A percentile compares a stretch with the other conserved stretches of the same genome.
Evolutionary conservation across 768 basidiomycete genomes (phyloP).

Genomic region (Agaricus blazei): DNA sequence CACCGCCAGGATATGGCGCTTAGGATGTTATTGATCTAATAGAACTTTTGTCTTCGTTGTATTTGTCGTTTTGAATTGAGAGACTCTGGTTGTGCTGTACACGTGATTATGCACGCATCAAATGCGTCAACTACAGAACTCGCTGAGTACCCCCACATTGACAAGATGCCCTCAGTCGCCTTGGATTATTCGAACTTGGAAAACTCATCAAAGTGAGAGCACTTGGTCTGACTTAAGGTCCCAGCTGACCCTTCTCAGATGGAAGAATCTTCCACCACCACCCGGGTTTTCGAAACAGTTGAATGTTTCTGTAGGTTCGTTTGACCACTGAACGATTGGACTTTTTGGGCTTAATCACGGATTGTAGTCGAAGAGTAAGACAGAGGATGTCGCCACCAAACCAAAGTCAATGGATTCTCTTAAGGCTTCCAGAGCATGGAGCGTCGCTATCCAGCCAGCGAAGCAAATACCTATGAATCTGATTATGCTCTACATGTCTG

Average conservation of each 20-base stretch:
- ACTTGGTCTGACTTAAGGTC: not conserved
- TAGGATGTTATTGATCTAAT: not conserved
- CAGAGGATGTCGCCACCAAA: conserved; percentile 27
- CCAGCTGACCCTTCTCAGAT: conserved; percentile 31
- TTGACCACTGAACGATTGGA: not conserved
- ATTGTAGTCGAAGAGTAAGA: conserved; percentile 39
- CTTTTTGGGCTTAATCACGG: not conserved
- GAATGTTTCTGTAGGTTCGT: conserved; percentile 26
- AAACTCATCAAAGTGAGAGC: conserved; percentile 10
- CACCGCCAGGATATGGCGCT: conserved; percentile 57
- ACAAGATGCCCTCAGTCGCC: not conserved
- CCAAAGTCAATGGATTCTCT: conserved; percentile 52
- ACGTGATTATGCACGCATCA: not conserved
- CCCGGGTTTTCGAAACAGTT: conserved; percentile 56
- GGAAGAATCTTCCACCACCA: conserved; percentile 59
- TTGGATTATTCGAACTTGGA: conserved; percentile 14
- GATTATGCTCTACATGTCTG: conserved; percentile 99
- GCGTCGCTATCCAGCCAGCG: conserved; percentile 76
- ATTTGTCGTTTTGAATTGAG: not conserved
- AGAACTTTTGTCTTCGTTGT: not conserved
- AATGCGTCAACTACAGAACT: not conserved
- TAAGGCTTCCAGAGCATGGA: conserved; percentile 82
- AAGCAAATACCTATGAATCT: conserved; percentile 96
- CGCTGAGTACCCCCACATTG: not conserved
- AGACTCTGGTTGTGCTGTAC: not conserved